These are phyloP conservation scores for Thraustotheca clavata DNA, from an alignment of 352 stramenopile species.

Conservation along the genomic window DNA sequence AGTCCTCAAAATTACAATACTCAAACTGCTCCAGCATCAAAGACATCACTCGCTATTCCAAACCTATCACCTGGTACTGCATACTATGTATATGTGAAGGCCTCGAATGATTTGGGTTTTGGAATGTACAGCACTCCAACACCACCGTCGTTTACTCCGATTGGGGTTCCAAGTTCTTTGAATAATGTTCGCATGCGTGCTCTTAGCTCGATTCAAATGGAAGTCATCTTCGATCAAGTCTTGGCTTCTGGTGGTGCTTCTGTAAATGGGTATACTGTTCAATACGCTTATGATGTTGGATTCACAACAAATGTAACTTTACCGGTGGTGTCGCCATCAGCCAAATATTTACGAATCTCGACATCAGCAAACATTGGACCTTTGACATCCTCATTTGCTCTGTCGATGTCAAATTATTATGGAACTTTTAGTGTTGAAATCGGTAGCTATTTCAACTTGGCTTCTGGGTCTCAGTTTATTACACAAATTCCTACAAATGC, in stretches of 20 bases:
- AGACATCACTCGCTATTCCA: constrained; percentile 27
- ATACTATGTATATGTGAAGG: constrained; percentile 79
- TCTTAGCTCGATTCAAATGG: constrained; percentile 32
- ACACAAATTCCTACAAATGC: constrained; percentile 36
- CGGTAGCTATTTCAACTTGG: constrained; percentile 34
- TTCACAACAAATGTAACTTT: constrained; percentile 27
- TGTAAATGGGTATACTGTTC: constrained; percentile 51
- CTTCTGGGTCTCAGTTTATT: constrained; percentile 36
- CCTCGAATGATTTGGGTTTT: constrained; percentile 69
- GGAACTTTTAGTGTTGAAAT: constrained; percentile 42
- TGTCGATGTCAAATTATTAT: constrained; percentile 41
- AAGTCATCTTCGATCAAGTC: constrained; percentile 58
- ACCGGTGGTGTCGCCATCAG: constrained; percentile 26
- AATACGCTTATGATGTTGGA: constrained; percentile 30
- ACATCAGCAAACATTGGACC: constrained; percentile 57
- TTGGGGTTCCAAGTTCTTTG: constrained; percentile 38
- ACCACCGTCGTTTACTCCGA: constrained; percentile 2
- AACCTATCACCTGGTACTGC: constrained; percentile 36
- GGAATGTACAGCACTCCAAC: constrained; percentile 11
- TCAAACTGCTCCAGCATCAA: constrained; percentile 24
- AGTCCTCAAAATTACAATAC: constrained; percentile 33
- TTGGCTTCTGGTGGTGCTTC: constrained; percentile 37
- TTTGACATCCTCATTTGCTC: constrained; percentile 49
- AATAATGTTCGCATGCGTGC: constrained; percentile 33
- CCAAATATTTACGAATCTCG: constrained; percentile 52